Conservation (phyloP, 169 alveolate genomes). For the Babesia bigemina region DNA sequence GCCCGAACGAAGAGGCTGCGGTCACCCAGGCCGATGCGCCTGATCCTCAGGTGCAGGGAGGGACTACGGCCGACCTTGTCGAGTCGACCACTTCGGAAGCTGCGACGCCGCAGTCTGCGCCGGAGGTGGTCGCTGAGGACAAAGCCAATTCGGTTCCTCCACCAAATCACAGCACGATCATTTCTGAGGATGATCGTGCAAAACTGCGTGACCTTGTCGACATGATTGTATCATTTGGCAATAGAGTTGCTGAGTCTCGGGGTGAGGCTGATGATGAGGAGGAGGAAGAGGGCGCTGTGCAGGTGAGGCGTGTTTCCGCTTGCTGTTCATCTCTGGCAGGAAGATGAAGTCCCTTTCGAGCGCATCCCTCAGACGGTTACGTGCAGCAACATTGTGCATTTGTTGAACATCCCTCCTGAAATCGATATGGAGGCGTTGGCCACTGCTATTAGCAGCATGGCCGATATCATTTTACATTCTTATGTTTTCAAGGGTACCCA, state of each 20-base stretch:
- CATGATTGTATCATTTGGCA: slow-evolving; percentile 20
- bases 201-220: slow-evolving; percentile 17
- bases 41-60: neutral
- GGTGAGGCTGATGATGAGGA: slow-evolving; percentile 36
- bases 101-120: neutral
- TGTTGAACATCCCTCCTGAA: slow-evolving; percentile 69
- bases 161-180: neutral
- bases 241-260: slow-evolving; percentile 2
- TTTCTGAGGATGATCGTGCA: slow-evolving; percentile 7
- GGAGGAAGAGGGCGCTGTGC: slow-evolving; percentile 60
- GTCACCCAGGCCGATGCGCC: neutral
- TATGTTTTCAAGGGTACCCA: slow-evolving; percentile 14
- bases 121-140: slow-evolving; percentile 3
- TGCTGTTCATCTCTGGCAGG: neutral
- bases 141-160: neutral
- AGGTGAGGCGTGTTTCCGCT: neutral
- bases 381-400: slow-evolving; percentile 22
- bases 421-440: slow-evolving; percentile 29
- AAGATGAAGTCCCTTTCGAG: slow-evolving; percentile 69
- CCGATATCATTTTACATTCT: slow-evolving; percentile 21
- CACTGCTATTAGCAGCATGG: neutral
- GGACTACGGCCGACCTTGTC: neutral
- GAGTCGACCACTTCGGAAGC: neutral
- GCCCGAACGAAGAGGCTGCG: neutral
- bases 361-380: slow-evolving; percentile 22